These are phyloP conservation scores for Cadophora sp. DNA, from an alignment of 2,329 filamentous ascomycete genomes.

Conservation along the genomic window DNA sequence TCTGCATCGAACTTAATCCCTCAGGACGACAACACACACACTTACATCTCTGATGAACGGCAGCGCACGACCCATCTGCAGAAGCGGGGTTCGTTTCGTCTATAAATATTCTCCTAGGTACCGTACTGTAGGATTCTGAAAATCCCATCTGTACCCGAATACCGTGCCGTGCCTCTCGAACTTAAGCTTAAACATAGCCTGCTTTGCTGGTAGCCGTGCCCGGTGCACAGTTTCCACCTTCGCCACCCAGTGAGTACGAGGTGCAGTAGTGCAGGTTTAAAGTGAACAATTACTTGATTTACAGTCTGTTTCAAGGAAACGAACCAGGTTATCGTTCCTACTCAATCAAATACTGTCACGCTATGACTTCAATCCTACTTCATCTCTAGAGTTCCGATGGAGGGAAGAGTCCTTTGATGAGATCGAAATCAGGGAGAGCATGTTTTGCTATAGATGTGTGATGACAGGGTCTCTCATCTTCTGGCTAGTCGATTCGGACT, in stretches of 20 bases:
- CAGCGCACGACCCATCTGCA: background rate
- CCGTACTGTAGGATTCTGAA: no score
- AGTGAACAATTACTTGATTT: background rate
- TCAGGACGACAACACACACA: background rate
- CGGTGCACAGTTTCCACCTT: no score
- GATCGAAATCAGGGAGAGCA: background rate
- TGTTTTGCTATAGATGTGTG: no score
- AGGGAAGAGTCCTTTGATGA: background rate
- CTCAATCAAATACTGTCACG: no score
- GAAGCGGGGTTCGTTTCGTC: background rate
- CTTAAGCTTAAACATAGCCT: background rate
- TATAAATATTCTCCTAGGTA: no score
- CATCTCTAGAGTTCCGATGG: background rate
- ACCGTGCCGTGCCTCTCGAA: background rate
- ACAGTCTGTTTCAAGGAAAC: background rate
- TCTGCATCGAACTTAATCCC: background rate
- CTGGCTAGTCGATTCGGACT: no score
- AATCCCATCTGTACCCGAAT: background rate
- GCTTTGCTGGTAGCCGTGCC: no score
- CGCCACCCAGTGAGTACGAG: no score
- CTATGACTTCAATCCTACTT: no score
- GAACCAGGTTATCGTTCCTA: no score
- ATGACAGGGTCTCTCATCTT: no score
- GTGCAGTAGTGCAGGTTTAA: no score
- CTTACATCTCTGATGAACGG: background rate